Conservation (phyloP, 192 early-diverging fungal genomes). For the Mortierella claussenii region DNA sequence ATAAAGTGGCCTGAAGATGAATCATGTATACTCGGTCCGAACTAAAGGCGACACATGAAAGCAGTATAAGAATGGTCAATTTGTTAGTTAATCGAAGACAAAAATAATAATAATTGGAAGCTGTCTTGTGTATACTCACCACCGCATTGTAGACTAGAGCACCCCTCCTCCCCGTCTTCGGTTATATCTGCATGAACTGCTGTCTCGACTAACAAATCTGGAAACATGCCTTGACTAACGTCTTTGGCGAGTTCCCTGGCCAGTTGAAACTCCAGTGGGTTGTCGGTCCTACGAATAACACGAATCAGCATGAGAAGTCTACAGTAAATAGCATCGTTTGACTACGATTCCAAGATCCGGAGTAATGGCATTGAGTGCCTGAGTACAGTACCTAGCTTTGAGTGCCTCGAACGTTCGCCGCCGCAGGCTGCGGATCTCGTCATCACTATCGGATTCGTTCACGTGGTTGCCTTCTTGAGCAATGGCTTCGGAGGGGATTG, state of each 20-base stretch:
- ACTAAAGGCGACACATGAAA: too few species aligned
- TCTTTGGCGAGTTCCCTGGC: not conserved
- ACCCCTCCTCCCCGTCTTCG: too few species aligned
- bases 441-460: not conserved
- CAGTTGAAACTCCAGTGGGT: not conserved
- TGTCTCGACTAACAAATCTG: constrained; percentile 2
- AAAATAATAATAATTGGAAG: too few species aligned
- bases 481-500: not conserved
- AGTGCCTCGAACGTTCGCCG: not conserved
- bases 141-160: too few species aligned
- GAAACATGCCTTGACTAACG: not conserved
- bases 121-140: too few species aligned
- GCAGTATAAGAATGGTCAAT: too few species aligned
- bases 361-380: not conserved
- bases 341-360: not conserved
- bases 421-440: not conserved
- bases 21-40: too few species aligned
- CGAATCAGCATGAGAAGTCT: not conserved
- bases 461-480: not conserved
- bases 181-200: not conserved
- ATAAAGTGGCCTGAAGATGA: too few species aligned
- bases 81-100: too few species aligned
- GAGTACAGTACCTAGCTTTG: not conserved
- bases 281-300: not conserved
- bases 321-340: not conserved